A percentile compares a stretch with the other conserved stretches of the same genome.
These are phyloP conservation scores for Paraconiothyrium brasiliense DNA, from an alignment of 2,329 filamentous ascomycete genomes.

Conservation along the genomic window DNA sequence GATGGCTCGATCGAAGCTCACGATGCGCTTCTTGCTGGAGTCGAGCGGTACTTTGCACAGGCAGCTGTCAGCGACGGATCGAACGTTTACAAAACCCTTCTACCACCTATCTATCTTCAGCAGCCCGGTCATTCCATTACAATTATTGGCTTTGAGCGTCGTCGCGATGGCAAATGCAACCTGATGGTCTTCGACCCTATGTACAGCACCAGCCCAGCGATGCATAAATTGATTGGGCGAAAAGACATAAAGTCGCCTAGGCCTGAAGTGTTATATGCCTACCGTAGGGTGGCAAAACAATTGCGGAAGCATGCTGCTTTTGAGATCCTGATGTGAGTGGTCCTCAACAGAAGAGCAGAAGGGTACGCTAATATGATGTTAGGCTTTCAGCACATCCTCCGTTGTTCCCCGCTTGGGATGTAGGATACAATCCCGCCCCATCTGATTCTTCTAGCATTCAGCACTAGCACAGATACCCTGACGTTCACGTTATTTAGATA, in stretches of 20 bases:
- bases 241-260: conserved; percentile 58
- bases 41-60: conserved; percentile 78
- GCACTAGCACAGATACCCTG: conserved; percentile 29
- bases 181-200: conserved; percentile 90
- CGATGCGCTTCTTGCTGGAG: conserved; percentile 68
- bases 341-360: neutral
- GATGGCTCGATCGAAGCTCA: conserved; percentile 59
- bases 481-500: conserved; percentile 22
- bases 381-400: conserved; percentile 51
- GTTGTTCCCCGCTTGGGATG: conserved; percentile 52
- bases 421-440: conserved; percentile 39
- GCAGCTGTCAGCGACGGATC: conserved; percentile 57
- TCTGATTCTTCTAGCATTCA: conserved; percentile 5
- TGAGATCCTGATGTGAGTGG: conserved; percentile 75
- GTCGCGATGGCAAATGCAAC: conserved; percentile 69
- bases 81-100: conserved; percentile 74
- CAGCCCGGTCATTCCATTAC: conserved; percentile 91
- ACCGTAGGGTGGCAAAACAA: conserved; percentile 75
- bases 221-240: conserved; percentile 67
- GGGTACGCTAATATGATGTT: neutral
- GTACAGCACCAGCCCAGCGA: conserved; percentile 72
- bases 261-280: conserved; percentile 67
- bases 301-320: conserved; percentile 78
- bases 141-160: conserved; percentile 83
- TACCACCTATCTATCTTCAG: conserved; percentile 91